A percentile compares a stretch with the other conserved stretches of the same genome.
Conservation (phyloP, 2,329 filamentous ascomycete genomes). For the Paraphaeosphaeria sporulosa region DNA sequence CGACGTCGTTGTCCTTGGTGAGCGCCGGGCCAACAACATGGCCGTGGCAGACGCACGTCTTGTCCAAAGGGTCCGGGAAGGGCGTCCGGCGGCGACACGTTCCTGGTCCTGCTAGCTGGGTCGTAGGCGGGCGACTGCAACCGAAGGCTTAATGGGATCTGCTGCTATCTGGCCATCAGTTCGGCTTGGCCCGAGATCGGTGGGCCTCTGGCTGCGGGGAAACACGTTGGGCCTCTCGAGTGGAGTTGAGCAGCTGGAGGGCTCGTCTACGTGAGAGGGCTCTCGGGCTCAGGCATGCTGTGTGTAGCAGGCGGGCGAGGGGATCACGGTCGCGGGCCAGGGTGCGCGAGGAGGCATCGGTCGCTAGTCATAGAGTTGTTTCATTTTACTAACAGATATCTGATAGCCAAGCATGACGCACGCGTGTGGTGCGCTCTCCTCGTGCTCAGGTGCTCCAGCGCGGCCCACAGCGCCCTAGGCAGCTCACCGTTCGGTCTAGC, state of each 20-base stretch:
- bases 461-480: conserved; percentile 4
- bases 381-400: conserved; percentile 19
- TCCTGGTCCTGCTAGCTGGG: conserved; percentile 6
- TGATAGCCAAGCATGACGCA: conserved; percentile 15
- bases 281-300: background rate
- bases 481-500: conserved; percentile 1
- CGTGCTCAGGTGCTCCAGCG: conserved; percentile 9
- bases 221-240: background rate
- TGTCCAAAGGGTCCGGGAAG: conserved; percentile 34
- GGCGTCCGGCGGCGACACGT: conserved; percentile 14
- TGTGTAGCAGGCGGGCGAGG: background rate
- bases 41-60: conserved; percentile 33
- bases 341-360: background rate
- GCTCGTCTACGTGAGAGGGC: background rate
- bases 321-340: background rate
- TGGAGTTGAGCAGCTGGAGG: background rate
- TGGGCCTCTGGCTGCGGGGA: conserved; percentile 10
- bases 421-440: background rate
- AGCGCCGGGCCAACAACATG: conserved; percentile 28
- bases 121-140: background rate
- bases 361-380: conserved; percentile 17
- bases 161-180: conserved; percentile 5
- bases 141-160: conserved; percentile 6
- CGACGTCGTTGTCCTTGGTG: conserved; percentile 24
- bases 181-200: conserved; percentile 6